A percentile compares a stretch with the other conserved stretches of the same genome.
These are phyloP conservation scores for Hypoxylon rickii DNA, from an alignment of 495 filamentous ascomycete genomes.

Conservation along the genomic window DNA sequence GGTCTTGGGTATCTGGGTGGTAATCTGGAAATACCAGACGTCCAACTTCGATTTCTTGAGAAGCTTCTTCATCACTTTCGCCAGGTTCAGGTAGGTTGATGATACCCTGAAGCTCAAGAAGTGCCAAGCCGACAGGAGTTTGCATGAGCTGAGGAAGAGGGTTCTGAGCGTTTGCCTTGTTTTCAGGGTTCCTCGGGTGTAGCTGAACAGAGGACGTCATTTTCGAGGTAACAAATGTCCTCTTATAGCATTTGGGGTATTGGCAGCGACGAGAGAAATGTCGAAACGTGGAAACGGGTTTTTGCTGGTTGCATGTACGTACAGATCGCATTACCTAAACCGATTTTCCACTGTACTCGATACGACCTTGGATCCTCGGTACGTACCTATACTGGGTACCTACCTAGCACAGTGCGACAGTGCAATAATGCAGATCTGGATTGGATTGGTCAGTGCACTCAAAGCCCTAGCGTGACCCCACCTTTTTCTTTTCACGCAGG, in stretches of 20 bases:
- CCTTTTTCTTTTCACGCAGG: constrained; percentile 34
- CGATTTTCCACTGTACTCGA: too few relatives aligned
- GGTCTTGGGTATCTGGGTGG: constrained; percentile 49
- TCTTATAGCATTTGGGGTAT: background rate
- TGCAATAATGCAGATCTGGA: too few relatives aligned
- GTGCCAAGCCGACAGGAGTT: constrained; percentile 76
- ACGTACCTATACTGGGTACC: too few relatives aligned
- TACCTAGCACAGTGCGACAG: too few relatives aligned
- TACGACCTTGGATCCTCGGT: too few relatives aligned
- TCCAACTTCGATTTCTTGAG: constrained; percentile 63
- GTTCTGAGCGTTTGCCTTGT: constrained; percentile 41
- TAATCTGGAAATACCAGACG: constrained; percentile 81
- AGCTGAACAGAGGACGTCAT: constrained; percentile 37
- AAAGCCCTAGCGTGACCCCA: constrained; percentile 29
- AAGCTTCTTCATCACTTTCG: constrained; percentile 20
- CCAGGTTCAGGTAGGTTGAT: constrained; percentile 65
- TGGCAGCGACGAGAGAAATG: background rate
- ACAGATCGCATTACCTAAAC: too few relatives aligned
- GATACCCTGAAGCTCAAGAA: constrained; percentile 88
- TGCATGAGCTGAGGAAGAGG: constrained; percentile 83
- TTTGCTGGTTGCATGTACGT: too few relatives aligned
- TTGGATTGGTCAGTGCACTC: constrained; percentile 31
- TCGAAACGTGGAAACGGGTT: too few relatives aligned
- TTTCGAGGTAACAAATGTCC: constrained; percentile 1
- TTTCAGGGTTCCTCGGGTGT: constrained; percentile 17